Evolutionary conservation across 1,284 basidiomycete species (phyloP).

Genomic region (Peniophora sp.): DNA sequence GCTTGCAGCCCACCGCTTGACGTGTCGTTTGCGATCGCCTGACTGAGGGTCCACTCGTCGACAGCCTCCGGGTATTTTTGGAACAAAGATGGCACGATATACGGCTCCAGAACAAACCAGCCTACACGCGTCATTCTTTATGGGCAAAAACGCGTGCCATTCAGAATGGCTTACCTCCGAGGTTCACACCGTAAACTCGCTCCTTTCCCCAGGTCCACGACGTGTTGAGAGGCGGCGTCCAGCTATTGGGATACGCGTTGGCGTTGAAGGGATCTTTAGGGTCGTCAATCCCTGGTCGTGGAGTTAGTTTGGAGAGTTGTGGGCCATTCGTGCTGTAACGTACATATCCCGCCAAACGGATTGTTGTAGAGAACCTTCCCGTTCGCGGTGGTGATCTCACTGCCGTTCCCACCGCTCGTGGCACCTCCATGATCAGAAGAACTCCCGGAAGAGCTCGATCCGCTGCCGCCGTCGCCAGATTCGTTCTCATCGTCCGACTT

Average conservation of each 20-base stretch:
- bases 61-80: constrained; percentile 53
- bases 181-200: constrained; percentile 49
- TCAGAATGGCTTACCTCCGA: constrained; percentile 66
- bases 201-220: constrained; percentile 56
- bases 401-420: constrained; percentile 57
- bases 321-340: constrained; percentile 22
- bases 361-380: constrained; percentile 69
- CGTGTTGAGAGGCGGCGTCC: constrained; percentile 59
- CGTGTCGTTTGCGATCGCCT: constrained; percentile 30
- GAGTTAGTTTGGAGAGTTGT: not conserved
- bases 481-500: not conserved
- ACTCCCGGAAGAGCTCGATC: constrained; percentile 8
- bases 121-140: constrained; percentile 18
- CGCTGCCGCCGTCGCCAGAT: constrained; percentile 8
- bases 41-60: constrained; percentile 54
- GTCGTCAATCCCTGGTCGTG: constrained; percentile 36
- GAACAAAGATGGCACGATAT: constrained; percentile 74
- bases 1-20: constrained; percentile 19
- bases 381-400: constrained; percentile 50
- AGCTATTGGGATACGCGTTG: constrained; percentile 49
- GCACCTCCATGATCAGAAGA: not conserved
- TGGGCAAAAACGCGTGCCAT: not conserved
- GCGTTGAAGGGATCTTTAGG: constrained; percentile 59
- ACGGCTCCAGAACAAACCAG: constrained; percentile 68
- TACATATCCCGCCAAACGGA: constrained; percentile 64